Conservation (phyloP, 768 basidiomycete genomes). For the Lyophyllum semitale region DNA sequence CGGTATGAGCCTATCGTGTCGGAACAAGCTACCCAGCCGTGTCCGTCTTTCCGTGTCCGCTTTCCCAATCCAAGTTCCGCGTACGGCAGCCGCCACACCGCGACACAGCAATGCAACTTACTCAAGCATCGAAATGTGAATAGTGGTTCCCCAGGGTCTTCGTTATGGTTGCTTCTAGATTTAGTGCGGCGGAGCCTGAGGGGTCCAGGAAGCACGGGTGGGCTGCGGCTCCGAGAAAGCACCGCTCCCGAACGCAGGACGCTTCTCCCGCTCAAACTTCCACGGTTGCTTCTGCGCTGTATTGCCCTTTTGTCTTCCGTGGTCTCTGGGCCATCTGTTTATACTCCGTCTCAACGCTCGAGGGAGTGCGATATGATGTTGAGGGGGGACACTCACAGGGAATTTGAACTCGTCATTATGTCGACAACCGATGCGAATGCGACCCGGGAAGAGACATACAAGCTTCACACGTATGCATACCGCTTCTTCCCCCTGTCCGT, state of each 20-base stretch:
- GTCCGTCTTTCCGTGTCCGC: too few species aligned
- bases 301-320: background rate
- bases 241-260: conserved; percentile 9
- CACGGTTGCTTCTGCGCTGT: background rate
- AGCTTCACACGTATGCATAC: background rate
- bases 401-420: background rate
- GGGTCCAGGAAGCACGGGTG: conserved; percentile 1
- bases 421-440: background rate
- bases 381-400: too few species aligned
- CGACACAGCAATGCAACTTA: background rate
- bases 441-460: background rate
- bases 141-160: background rate
- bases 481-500: background rate
- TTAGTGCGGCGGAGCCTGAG: conserved; percentile 3
- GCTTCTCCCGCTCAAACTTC: background rate
- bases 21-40: too few species aligned
- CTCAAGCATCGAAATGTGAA: background rate
- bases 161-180: background rate
- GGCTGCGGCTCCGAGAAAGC: conserved; percentile 8
- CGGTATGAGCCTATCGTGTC: conserved; percentile 6
- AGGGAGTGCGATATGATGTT: too few species aligned
- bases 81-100: background rate
- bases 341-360: too few species aligned
- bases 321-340: too few species aligned
- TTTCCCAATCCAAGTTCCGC: background rate